Evolutionary conservation across 2,329 filamentous ascomycete genomes (phyloP), one percentile per base, ranked within the genome.

Genomic region (Aspergillus carbonarius): DNA sequence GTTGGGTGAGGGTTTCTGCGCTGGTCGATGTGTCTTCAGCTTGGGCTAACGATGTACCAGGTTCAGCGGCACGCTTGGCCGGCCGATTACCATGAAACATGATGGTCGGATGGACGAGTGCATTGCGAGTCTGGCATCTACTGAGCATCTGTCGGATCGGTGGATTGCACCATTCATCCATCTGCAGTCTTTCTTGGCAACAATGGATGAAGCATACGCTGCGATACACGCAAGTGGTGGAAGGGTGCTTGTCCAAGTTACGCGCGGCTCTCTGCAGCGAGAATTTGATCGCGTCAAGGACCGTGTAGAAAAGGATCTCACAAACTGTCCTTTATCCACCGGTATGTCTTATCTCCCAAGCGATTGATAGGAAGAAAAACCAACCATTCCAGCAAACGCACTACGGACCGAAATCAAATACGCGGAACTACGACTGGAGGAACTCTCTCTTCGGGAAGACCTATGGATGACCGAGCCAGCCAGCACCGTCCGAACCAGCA

Each of bases 141-240:
- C 57, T 1, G 59, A 54, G 35, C 30, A 59, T 37, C 20, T 56
- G 12, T 67, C 65, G 7, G 63, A 67, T 59, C 55, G 57, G 18
- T 66, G 63, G 60, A 65, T 67, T 54, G 56, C 60, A 30, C 62
- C 63, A 25, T 61, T 67, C 25, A 61, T 65, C 15, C 54, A 60
- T 6, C 47, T 67, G 35, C 62, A 63, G 51, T 58, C 59, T 34
- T 66, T 66, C 47, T 49, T 66, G 54, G 44, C 44, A 54, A 66
- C 57, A 20, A 60, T 67, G 23, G 65, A 67, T 44, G 62, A 62
- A 40, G 44, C 55, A 10, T 60, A 67, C 47, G 39, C 59, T 37
- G 65, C 63, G 30, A 58, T 67, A 20, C 63, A 58, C 35, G 46
- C 55, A 52, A 59, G 62, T 12, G 60, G 56, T 17, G 64, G 65